phyloP scores from a whole-genome alignment of 768 basidiomycete genomes.

The Mycena chlorophos region DNA sequence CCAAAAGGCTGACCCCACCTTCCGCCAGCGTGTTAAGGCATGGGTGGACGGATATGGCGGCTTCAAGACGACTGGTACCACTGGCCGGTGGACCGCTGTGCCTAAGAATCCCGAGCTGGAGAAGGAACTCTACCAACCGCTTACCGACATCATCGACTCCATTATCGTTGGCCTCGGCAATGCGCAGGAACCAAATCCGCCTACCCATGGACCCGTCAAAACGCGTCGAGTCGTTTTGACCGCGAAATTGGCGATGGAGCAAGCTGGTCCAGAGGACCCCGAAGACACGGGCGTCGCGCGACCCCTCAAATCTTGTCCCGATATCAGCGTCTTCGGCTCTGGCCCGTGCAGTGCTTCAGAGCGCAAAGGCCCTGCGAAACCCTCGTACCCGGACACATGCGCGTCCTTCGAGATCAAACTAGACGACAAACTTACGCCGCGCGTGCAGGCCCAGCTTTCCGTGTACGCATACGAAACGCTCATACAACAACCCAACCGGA shows the following conservation, averaged over 20 bases:
- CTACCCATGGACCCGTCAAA: neutral
- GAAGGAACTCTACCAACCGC: neutral
- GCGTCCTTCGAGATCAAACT: slow-evolving; percentile 17
- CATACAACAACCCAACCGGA: slow-evolving; percentile 23
- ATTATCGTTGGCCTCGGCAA: neutral
- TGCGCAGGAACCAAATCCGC: neutral
- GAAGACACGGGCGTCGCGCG: neutral
- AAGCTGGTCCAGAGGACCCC: no score
- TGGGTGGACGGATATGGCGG: no score
- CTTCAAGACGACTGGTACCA: no score
- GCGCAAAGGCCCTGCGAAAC: neutral
- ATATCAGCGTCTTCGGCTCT: slow-evolving; percentile 8
- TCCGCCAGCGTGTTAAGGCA: no score
- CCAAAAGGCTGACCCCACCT: no score
- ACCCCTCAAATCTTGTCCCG: slow-evolving; percentile 7
- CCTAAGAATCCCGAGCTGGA: neutral
- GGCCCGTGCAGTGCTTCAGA: slow-evolving; percentile 4
- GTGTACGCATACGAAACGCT: slow-evolving; percentile 22
- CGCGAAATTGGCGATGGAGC: no score
- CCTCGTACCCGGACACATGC: neutral
- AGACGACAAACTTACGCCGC: neutral
- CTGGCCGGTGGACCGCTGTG: no score
- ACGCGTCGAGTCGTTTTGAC: neutral
- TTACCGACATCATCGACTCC: neutral
- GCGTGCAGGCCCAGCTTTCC: slow-evolving; percentile 12